These are phyloP conservation scores for Arbutus unedo DNA, from an alignment of 148 eudicot species.

Conservation along the genomic window DNA sequence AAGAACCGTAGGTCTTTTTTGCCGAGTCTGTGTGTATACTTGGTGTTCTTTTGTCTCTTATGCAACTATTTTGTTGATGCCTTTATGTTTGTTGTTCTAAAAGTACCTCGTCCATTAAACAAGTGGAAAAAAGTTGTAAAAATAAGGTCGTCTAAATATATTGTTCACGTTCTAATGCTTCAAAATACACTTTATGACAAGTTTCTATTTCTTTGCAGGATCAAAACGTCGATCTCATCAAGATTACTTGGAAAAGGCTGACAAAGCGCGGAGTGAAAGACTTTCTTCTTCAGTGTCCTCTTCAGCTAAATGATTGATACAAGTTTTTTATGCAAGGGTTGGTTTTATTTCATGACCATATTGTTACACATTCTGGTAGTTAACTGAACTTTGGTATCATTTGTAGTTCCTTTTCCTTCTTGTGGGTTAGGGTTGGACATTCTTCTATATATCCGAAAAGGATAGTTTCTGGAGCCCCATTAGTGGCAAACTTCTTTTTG, in stretches of 20 bases:
- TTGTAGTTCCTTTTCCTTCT: neutral
- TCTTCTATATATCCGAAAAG: neutral
- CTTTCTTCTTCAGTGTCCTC: conserved; percentile 53
- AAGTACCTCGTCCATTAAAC: neutral
- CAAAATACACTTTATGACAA: neutral
- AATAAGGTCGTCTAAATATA: neutral
- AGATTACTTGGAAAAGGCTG: conserved; percentile 72
- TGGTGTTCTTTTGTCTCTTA: neutral
- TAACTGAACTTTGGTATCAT: neutral
- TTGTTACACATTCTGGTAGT: neutral
- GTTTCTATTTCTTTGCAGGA: conserved; percentile 38
- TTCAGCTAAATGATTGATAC: conserved; percentile 12
- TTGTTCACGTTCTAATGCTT: neutral
- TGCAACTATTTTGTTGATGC: neutral
- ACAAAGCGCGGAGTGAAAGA: conserved; percentile 61
- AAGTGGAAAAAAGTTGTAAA: neutral
- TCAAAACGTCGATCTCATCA: conserved; percentile 70
- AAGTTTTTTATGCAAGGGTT: neutral
- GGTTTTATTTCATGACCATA: neutral
- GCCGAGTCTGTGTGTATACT: neutral
- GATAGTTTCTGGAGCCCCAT: neutral
- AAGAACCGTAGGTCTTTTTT: neutral
- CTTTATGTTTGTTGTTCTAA: neutral
- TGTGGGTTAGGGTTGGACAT: neutral
- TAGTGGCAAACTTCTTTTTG: neutral